phyloP scores from a whole-genome alignment of 1,284 basidiomycete genomes.

The Athelia psychrophila region DNA sequence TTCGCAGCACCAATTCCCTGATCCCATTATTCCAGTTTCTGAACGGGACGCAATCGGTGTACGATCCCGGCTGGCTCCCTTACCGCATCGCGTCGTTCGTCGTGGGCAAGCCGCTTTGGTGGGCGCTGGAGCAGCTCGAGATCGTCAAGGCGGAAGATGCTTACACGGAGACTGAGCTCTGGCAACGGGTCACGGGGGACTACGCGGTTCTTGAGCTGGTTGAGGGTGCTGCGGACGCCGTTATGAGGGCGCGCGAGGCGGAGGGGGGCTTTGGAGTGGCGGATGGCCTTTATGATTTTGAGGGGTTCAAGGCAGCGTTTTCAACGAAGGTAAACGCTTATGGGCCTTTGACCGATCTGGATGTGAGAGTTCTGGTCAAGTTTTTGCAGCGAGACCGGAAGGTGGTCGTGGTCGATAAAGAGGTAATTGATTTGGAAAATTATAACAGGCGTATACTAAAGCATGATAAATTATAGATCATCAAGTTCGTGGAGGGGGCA shows the following conservation, averaged over 20 bases:
- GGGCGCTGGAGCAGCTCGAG: constrained; percentile 78
- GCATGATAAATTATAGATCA: constrained; percentile 42
- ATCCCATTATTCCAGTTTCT: constrained; percentile 60
- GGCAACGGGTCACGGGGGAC: constrained; percentile 64
- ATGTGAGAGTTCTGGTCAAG: constrained; percentile 70
- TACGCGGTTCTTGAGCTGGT: constrained; percentile 72
- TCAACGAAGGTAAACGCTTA: constrained; percentile 39
- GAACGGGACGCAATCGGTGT: constrained; percentile 56
- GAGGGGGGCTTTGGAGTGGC: constrained; percentile 51
- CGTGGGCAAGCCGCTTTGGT: constrained; percentile 81
- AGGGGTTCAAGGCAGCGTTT: constrained; percentile 65
- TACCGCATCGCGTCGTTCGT: constrained; percentile 67
- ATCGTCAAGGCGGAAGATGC: constrained; percentile 62
- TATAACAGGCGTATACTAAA: background rate
- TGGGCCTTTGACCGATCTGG: constrained; percentile 50
- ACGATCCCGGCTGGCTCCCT: constrained; percentile 67
- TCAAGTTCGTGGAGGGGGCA: constrained; percentile 65
- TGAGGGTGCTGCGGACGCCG: constrained; percentile 62
- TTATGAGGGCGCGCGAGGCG: constrained; percentile 47
- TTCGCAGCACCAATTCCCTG: constrained; percentile 43
- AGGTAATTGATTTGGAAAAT: constrained; percentile 38
- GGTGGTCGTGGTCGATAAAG: constrained; percentile 59
- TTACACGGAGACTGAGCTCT: constrained; percentile 60
- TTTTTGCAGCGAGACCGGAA: constrained; percentile 78
- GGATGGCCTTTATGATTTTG: constrained; percentile 60